These are phyloP conservation scores for Basidiobolus meristosporus DNA, from an alignment of 371 early-diverging fungal genomes.

Conservation along the genomic window DNA sequence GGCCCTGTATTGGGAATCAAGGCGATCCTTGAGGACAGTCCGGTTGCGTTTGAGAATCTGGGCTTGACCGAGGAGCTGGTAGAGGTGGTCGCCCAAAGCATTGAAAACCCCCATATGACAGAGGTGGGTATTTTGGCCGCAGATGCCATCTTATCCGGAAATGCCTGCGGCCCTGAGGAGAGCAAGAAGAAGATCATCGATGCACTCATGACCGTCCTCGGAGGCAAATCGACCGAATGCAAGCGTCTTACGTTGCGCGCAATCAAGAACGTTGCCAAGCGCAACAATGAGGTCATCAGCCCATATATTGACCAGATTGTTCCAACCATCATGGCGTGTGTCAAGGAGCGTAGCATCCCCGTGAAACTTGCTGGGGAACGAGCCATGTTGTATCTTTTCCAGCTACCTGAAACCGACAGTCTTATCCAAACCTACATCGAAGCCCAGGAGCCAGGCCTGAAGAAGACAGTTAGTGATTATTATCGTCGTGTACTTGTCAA, in stretches of 20 bases:
- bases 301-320: slow-evolving; percentile 20
- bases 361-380: slow-evolving; percentile 72
- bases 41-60: slow-evolving; percentile 18
- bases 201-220: slow-evolving; percentile 6
- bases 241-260: slow-evolving; percentile 8
- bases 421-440: not conserved
- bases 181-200: slow-evolving; percentile 8
- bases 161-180: slow-evolving; percentile 1
- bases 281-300: not conserved
- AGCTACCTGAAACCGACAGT: slow-evolving; percentile 21
- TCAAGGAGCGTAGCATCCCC: slow-evolving; percentile 54
- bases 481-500: slow-evolving; percentile 37
- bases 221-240: slow-evolving; percentile 12
- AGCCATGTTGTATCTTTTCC: slow-evolving; percentile 41
- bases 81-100: slow-evolving; percentile 4
- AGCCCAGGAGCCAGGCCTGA: not conserved
- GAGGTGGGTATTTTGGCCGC: too few species aligned
- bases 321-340: slow-evolving; percentile 39
- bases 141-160: too few species aligned
- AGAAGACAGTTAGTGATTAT: slow-evolving; percentile 12
- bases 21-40: slow-evolving; percentile 21
- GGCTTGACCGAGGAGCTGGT: slow-evolving; percentile 6
- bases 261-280: not conserved
- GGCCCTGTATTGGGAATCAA: slow-evolving; percentile 23
- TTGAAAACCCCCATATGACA: slow-evolving; percentile 6